These are phyloP conservation scores for Backusella tuberculispora DNA, from an alignment of 192 early-diverging fungal genomes.

Conservation along the genomic window DNA sequence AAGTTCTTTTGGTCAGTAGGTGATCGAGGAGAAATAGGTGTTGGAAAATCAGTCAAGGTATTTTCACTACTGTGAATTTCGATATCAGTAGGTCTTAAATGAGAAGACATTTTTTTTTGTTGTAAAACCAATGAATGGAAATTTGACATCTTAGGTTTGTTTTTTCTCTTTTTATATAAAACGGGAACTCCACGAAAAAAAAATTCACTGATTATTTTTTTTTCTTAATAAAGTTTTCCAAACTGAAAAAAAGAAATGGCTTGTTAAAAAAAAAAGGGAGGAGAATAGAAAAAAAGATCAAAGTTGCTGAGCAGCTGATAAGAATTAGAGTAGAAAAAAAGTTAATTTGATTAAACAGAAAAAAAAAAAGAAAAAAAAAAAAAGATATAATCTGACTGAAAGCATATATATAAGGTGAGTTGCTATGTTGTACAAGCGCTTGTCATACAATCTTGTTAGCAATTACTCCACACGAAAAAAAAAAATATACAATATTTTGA, in stretches of 20 bases:
- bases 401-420: constrained; percentile 5
- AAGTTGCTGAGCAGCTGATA: neutral
- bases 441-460: constrained; percentile 8
- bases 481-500: constrained; percentile 11
- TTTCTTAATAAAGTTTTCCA: neutral
- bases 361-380: neutral
- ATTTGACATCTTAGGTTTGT: neutral
- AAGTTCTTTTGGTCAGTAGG: neutral
- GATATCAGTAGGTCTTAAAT: constrained; percentile 1
- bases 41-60: constrained; percentile 3
- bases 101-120: constrained; percentile 5
- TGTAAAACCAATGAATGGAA: constrained; percentile 13
- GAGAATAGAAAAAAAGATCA: neutral
- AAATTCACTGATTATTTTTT: neutral
- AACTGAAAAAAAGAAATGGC: neutral
- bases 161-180: neutral
- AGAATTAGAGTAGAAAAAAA: neutral
- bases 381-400: neutral
- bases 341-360: neutral
- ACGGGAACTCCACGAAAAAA: constrained; percentile 5
- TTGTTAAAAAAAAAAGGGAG: constrained; percentile 3
- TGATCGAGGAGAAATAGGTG: neutral
- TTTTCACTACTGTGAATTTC: constrained; percentile 12
- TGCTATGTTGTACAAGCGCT: neutral
- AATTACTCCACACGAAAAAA: constrained; percentile 9